phyloP scores from a whole-genome alignment of 2,329 filamentous ascomycete genomes.

The Diplodia scrobiculata region DNA sequence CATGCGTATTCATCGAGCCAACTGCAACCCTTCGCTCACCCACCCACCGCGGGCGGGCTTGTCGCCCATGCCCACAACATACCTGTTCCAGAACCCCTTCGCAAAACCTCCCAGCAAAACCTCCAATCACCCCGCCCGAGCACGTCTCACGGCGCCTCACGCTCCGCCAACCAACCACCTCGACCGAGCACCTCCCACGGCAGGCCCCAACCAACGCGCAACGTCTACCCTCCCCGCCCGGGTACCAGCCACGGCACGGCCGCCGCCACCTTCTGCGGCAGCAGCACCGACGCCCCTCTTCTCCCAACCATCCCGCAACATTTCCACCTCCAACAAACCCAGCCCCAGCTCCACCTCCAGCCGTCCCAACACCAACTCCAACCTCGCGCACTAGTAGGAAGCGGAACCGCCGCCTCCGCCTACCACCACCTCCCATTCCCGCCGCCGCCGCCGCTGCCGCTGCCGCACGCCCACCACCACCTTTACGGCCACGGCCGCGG shows the following conservation, averaged over 20 bases:
- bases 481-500: neutral
- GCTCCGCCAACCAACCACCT: neutral
- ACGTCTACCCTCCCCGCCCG: neutral
- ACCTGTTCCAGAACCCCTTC: neutral
- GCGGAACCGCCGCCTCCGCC: neutral
- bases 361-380: neutral
- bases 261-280: neutral
- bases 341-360: too few relatives aligned
- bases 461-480: neutral
- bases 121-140: neutral
- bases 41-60: neutral
- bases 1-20: neutral
- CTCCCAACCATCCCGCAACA: neutral
- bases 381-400: too few relatives aligned
- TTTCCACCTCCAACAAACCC: neutral
- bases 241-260: conserved; percentile 11
- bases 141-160: neutral
- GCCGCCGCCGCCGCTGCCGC: neutral
- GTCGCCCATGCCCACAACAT: neutral
- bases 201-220: neutral
- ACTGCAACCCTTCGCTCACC: neutral
- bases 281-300: neutral
- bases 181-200: conserved; percentile 9
- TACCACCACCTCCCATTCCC: neutral
- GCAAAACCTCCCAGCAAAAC: neutral